A percentile compares a stretch with the other conserved stretches of the same genome.
Evolutionary conservation across 2,329 filamentous ascomycete species (phyloP).

Genomic region (Penicillium palitans): DNA sequence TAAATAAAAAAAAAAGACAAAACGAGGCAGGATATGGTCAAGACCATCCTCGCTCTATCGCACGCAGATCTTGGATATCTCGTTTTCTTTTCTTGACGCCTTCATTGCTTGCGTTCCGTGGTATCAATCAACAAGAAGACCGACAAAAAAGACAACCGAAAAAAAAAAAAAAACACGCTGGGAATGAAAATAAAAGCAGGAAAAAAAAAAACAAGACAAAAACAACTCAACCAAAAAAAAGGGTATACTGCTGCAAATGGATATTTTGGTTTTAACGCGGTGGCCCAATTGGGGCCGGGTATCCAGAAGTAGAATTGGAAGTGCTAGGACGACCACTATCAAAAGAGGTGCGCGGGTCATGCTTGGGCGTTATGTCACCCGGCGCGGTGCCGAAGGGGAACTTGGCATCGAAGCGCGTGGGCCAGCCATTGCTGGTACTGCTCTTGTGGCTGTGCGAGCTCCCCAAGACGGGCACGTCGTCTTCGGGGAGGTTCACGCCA

Average conservation of each 20-base stretch:
- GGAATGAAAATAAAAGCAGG: slow-evolving; percentile 20
- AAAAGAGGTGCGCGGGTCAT: slow-evolving; percentile 78
- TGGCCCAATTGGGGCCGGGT: slow-evolving; percentile 88
- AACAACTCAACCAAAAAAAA: slow-evolving; percentile 42
- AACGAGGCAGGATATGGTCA: slow-evolving; percentile 14
- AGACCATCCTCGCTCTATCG: slow-evolving; percentile 21
- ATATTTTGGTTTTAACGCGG: slow-evolving; percentile 70
- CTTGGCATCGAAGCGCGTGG: slow-evolving; percentile 60
- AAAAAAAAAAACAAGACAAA: slow-evolving; percentile 34
- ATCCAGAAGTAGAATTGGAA: slow-evolving; percentile 96
- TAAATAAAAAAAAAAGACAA: slow-evolving; percentile 11
- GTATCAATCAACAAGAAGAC: slow-evolving; percentile 28
- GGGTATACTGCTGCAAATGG: slow-evolving; percentile 50
- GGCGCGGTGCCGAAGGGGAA: slow-evolving; percentile 64
- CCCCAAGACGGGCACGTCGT: slow-evolving; percentile 62
- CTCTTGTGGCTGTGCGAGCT: slow-evolving; percentile 63
- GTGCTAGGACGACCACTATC: slow-evolving; percentile 91
- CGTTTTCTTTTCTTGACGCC: slow-evolving; percentile 33
- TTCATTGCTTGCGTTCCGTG: slow-evolving; percentile 34
- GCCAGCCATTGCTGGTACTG: slow-evolving; percentile 60
- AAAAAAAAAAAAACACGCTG: slow-evolving; percentile 16
- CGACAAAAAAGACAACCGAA: slow-evolving; percentile 16
- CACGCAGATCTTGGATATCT: slow-evolving; percentile 31
- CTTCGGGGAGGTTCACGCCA: slow-evolving; percentile 88
- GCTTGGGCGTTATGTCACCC: slow-evolving; percentile 80